Evolutionary conservation across 2,329 filamentous ascomycete species (phyloP).

Genomic region (Sporothrix brunneoviolacea): DNA sequence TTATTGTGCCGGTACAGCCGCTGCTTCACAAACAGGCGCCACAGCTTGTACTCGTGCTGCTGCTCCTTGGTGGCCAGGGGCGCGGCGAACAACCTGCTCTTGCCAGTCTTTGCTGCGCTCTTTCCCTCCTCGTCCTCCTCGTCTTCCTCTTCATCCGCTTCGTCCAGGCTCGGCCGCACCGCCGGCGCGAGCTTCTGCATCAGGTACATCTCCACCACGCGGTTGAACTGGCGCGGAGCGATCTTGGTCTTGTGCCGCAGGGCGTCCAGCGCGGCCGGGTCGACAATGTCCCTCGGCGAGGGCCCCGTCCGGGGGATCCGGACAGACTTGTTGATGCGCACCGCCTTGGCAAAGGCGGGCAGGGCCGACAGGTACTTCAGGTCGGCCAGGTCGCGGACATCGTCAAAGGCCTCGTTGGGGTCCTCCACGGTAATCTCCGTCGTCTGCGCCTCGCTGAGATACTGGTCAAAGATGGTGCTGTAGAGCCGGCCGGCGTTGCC

Average conservation of each 20-base stretch:
- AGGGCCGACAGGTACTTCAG: constrained; percentile 54
- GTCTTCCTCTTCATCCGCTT: constrained; percentile 23
- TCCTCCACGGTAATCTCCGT: constrained; percentile 89
- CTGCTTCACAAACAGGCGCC: constrained; percentile 70
- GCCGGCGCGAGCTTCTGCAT: constrained; percentile 52
- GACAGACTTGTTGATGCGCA: constrained; percentile 49
- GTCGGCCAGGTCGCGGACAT: constrained; percentile 70
- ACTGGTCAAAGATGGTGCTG: constrained; percentile 65
- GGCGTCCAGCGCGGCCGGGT: constrained; percentile 46
- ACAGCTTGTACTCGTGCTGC: constrained; percentile 60
- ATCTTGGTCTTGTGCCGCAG: constrained; percentile 63
- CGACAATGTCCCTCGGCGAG: constrained; percentile 49
- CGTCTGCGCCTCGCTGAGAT: constrained; percentile 60
- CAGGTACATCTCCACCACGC: constrained; percentile 69
- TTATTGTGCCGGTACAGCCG: constrained; percentile 69
- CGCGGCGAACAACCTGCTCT: constrained; percentile 13
- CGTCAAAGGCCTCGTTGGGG: constrained; percentile 79
- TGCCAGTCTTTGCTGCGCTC: constrained; percentile 6
- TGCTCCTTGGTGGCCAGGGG: constrained; percentile 43
- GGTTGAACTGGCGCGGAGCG: constrained; percentile 65
- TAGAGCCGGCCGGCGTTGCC: constrained; percentile 80
- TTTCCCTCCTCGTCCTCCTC: background rate
- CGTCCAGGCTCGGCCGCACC: constrained; percentile 47
- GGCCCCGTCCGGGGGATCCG: constrained; percentile 42
- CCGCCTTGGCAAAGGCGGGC: constrained; percentile 46